phyloP scores from a whole-genome alignment of 345 rosid genomes.

The Syzygium oleosum region DNA sequence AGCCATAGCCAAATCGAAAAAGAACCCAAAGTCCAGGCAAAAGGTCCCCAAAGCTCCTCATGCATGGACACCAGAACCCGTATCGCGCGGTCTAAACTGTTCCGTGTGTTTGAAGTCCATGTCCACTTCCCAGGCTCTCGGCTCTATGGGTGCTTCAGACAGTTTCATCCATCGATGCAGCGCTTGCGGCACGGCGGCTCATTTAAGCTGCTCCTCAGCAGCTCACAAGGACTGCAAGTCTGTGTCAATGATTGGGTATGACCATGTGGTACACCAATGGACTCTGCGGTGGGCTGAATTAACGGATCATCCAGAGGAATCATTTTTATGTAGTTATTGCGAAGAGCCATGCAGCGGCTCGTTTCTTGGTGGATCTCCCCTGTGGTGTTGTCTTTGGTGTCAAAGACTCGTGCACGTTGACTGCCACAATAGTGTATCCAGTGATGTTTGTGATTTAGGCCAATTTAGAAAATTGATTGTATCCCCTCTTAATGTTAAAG shows the following conservation, averaged over 20 bases:
- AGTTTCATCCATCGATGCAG: slow-evolving; percentile 39
- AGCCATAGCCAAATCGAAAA: slow-evolving; percentile 87
- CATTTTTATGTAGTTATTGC: slow-evolving; percentile 72
- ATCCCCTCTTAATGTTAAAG: slow-evolving; percentile 79
- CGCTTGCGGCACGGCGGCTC: slow-evolving; percentile 74
- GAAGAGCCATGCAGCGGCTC: slow-evolving; percentile 88
- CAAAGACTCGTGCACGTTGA: slow-evolving; percentile 92
- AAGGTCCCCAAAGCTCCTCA: slow-evolving; percentile 64
- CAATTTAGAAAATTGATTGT: slow-evolving; percentile 67
- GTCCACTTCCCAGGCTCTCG: slow-evolving; percentile 69
- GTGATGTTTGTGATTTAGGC: slow-evolving; percentile 87
- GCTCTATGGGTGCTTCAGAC: slow-evolving; percentile 50
- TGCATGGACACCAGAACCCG: slow-evolving; percentile 56
- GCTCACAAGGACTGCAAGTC: slow-evolving; percentile 87
- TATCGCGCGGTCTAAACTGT: slow-evolving; percentile 69
- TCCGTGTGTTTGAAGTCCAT: slow-evolving; percentile 77
- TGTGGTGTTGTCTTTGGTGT: slow-evolving; percentile 99
- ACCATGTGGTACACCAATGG: slow-evolving; percentile 88
- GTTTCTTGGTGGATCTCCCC: slow-evolving; percentile 92
- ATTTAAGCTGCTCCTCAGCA: slow-evolving; percentile 53
- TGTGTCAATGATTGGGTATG: slow-evolving; percentile 71
- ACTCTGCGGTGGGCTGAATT: slow-evolving; percentile 88
- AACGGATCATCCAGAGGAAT: slow-evolving; percentile 74
- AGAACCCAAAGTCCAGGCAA: slow-evolving; percentile 75
- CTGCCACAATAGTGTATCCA: slow-evolving; percentile 72